A percentile compares a stretch with the other conserved stretches of the same genome.
Conservation (phyloP, 1,284 basidiomycete genomes). For the Trametes hirsuta region DNA sequence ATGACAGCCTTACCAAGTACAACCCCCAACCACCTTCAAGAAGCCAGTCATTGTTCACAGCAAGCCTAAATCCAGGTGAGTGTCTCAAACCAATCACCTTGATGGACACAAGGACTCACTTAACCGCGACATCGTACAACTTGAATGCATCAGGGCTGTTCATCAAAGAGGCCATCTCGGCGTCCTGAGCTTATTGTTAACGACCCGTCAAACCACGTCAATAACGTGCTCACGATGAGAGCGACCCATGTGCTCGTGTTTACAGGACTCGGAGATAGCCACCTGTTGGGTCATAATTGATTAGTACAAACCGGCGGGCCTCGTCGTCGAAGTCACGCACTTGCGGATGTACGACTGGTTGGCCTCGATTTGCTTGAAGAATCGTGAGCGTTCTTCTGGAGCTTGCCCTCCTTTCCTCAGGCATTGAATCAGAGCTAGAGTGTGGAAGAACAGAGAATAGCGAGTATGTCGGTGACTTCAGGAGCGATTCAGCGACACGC, state of each 20-base stretch:
- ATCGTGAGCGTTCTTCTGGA: slow-evolving; percentile 42
- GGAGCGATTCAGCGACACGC: slow-evolving; percentile 1
- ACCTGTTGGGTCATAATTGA: slow-evolving; percentile 43
- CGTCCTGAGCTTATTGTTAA: slow-evolving; percentile 48
- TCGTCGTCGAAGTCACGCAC: slow-evolving; percentile 35
- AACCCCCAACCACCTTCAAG: slow-evolving; percentile 72
- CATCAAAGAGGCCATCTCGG: slow-evolving; percentile 62
- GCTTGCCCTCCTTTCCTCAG: slow-evolving; percentile 49
- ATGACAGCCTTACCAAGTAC: slow-evolving; percentile 51
- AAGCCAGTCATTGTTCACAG: slow-evolving; percentile 67
- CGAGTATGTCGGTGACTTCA: slow-evolving; percentile 66
- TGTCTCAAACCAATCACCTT: neutral
- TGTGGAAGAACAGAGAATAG: slow-evolving; percentile 70
- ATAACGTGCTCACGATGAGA: slow-evolving; percentile 52
- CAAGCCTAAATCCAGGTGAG: slow-evolving; percentile 44
- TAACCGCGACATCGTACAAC: slow-evolving; percentile 69
- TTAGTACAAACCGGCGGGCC: neutral
- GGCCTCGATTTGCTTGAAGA: slow-evolving; percentile 56
- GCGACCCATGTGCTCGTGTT: slow-evolving; percentile 70
- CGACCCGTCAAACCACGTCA: neutral
- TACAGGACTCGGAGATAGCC: slow-evolving; percentile 68
- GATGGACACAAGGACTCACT: slow-evolving; percentile 40
- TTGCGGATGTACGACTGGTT: slow-evolving; percentile 65
- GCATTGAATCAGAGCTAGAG: slow-evolving; percentile 60
- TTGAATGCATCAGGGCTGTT: slow-evolving; percentile 60